Evolutionary conservation across 108 stramenopile genomes (phyloP), one percentile per base, ranked within the genome.

Genomic region (Hondaea fermentalgiana): DNA sequence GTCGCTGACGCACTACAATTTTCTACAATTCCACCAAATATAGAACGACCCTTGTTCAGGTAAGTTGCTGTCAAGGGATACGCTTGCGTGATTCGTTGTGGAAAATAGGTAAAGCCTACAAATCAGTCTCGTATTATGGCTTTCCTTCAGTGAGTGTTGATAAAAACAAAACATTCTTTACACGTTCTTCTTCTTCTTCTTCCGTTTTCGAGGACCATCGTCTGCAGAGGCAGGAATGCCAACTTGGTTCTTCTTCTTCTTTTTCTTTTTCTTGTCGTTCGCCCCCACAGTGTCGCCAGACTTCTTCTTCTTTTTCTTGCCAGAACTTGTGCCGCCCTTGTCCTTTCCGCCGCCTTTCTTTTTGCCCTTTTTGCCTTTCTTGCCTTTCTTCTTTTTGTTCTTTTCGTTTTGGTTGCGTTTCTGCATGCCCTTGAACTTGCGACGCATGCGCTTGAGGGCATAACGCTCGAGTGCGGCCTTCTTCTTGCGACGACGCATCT

Each of bases 401-500:
- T 87, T 90, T 12, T 23, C 55, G 29, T 90, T 87, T 42, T 90
- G 87, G 49, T 76, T 87, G 19, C 44, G 35, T 21, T 87, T 76
- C 43, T 83, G 76, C 76, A 83, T 83, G 64, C 91, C 90, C 92
- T 95, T 95, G 90, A 95, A 95, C 92, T 94, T 94, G 51, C 95
- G 88, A 21, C 93, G 89, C 91, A 94, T 91, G 53, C 94, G 90
- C 88, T 95, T 93, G 76, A 95, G 88, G 5, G 93, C 93, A 89
- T 95, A 96, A 49, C 92, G 90, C 43, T 94, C 90, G n/a, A 95
- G 76, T 59, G 93, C 94, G 45, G 90, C 91, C 72, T 91, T 93
- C 59, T 89, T 91, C 90, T 93, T 92, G 21, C 95, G 93, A 19
- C 95, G 90, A 16, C 94, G 91, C 90, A 95, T 94, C 90, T 95